Evolutionary conservation across 2,329 filamentous ascomycete genomes (phyloP), one percentile per base, ranked within the genome.

Genomic region (Aureobasidium sp.): DNA sequence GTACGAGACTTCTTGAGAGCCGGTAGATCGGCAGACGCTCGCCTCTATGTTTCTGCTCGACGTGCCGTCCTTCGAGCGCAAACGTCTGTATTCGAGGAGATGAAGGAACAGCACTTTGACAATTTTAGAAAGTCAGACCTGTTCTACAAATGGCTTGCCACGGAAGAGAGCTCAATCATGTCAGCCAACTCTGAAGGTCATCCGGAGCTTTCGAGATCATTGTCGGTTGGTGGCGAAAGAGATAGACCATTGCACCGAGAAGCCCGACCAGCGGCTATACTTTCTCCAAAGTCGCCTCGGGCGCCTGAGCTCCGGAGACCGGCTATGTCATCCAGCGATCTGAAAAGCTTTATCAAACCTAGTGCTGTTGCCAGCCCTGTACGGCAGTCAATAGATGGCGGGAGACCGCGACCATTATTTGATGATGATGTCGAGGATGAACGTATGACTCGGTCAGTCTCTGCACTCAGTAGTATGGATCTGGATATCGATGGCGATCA

Each of bases 111-210:
- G 15, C 85, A 96, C 70, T 94, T 94, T 66, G 86, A 88, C 20
- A 85, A 84, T 22, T 99, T 99, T 78, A 96, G 92, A 71, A 89
- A 87, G 68, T 96, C 94, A 0, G 94, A 97, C 70, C 76, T 99
- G 0, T 99, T 91, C 73, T 97, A 94, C 79, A 99, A 99, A 73
- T 97, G 92, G 72, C 81, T 99, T 1, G 91, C 93, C 8, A 89
- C 93, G 14, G 90, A 96, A 69, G 91, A 96, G 29, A 48, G 52
- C 22, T 57, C 58, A 0, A 22, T 61, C 34, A 39, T 47, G n/a
- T 53, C 52, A 11, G 47, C 62, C 17, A 41, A 29, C 12, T 60
- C 48, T 12, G 62, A 63, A 20, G 25, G 29, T 6, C 15, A 47
- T 25, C 34, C 39, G 12, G 44, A 51, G 14, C 53, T 62, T 1